These are phyloP conservation scores for Psilocybe sp. DNA, from an alignment of 768 basidiomycete species.

Conservation along the genomic window DNA sequence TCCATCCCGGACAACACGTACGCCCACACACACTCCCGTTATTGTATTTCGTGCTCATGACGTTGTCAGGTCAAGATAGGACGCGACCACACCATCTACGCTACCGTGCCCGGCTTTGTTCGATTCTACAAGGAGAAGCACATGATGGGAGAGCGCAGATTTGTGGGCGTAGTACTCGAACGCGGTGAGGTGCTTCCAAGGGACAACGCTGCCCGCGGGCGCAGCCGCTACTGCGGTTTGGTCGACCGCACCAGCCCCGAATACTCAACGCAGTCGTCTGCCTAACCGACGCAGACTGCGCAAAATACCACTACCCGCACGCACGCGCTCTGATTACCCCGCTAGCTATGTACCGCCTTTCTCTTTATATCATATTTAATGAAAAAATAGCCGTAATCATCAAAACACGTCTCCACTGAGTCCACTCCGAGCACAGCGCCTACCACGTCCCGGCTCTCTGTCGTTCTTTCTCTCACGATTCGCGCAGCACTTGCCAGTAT, in stretches of 20 bases:
- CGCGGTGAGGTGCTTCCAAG: constrained; percentile 86
- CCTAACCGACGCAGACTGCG: neutral
- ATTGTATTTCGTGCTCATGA: constrained; percentile 1
- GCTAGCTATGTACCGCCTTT: constrained; percentile 19
- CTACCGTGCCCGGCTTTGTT: constrained; percentile 85
- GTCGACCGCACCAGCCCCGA: constrained; percentile 54
- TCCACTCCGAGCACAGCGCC: too few species aligned
- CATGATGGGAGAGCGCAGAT: constrained; percentile 71
- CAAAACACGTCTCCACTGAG: neutral
- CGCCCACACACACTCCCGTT: constrained; percentile 19
- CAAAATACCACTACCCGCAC: constrained; percentile 1
- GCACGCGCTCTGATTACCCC: too few species aligned
- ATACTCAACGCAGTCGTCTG: constrained; percentile 5
- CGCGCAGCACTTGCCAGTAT: too few species aligned
- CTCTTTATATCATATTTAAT: constrained; percentile 3
- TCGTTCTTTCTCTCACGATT: neutral
- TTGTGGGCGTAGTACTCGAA: constrained; percentile 79
- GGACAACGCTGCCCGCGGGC: constrained; percentile 67
- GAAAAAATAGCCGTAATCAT: constrained; percentile 1
- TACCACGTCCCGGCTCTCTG: neutral
- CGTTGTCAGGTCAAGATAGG: constrained; percentile 77
- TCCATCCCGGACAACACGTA: constrained; percentile 94
- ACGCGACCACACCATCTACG: constrained; percentile 93
- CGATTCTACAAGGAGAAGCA: constrained; percentile 89
- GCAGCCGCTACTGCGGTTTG: constrained; percentile 82